These are phyloP conservation scores for Diplodia mutila DNA, from an alignment of 2,329 filamentous ascomycete genomes.

Conservation along the genomic window DNA sequence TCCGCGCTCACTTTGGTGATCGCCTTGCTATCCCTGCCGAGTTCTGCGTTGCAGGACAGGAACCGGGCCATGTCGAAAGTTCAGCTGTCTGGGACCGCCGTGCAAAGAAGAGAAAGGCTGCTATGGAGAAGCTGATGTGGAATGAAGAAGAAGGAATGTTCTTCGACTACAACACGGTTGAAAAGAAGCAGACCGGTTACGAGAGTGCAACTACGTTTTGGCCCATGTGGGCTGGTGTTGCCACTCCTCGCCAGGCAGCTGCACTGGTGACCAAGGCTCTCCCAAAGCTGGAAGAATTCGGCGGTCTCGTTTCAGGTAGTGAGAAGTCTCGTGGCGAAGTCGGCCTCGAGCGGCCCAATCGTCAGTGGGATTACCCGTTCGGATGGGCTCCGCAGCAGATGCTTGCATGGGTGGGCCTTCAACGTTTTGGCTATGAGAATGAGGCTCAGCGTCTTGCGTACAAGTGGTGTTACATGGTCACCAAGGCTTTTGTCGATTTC, in stretches of 20 bases:
- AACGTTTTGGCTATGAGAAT: constrained; percentile 88
- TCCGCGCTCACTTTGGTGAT: constrained; percentile 83
- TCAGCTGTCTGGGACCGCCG: constrained; percentile 90
- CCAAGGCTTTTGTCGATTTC: constrained; percentile 96
- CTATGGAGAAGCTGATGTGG: constrained; percentile 94
- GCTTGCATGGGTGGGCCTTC: constrained; percentile 90
- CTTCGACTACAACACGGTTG: constrained; percentile 92
- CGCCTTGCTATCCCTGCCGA: constrained; percentile 79
- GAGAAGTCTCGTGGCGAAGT: constrained; percentile 83
- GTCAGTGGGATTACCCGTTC: constrained; percentile 98
- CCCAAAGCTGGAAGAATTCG: constrained; percentile 84
- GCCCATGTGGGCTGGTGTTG: constrained; percentile 93
- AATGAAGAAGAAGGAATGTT: constrained; percentile 91
- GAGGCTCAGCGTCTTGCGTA: constrained; percentile 90
- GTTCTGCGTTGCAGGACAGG: constrained; percentile 70
- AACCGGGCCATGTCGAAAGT: constrained; percentile 72
- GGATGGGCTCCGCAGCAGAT: constrained; percentile 99
- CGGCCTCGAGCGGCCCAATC: constrained; percentile 81
- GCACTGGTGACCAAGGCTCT: constrained; percentile 79
- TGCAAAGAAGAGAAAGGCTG: constrained; percentile 78
- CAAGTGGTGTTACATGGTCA: constrained; percentile 98
- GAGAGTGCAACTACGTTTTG: constrained; percentile 95
- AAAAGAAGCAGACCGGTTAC: constrained; percentile 78
- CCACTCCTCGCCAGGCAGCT: constrained; percentile 83
- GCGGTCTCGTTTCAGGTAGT: constrained; percentile 86